A percentile compares a stretch with the other conserved stretches of the same genome.
Conservation (phyloP, 208 protist species). For the Wallacemonas collosoma region DNA sequence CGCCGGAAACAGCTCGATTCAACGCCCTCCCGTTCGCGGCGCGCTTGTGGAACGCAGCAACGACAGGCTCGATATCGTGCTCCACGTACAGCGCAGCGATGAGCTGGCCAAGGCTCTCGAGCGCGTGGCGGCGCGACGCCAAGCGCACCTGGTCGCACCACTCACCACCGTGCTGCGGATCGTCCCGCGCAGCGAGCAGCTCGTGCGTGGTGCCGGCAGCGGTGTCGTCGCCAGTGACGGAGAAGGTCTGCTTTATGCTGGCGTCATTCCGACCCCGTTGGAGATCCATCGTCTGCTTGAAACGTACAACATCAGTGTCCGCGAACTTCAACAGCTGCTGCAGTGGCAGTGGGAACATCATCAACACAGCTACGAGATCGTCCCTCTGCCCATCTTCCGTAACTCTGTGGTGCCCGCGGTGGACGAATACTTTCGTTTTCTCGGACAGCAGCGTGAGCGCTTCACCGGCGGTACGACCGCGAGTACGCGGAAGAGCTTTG, state of each 20-base stretch:
- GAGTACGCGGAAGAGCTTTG: background rate
- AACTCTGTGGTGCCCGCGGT: slow-evolving; percentile 31
- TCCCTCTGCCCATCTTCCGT: slow-evolving; percentile 49
- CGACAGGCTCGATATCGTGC: slow-evolving; percentile 21
- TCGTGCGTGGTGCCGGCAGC: slow-evolving; percentile 28
- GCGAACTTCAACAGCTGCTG: slow-evolving; percentile 65
- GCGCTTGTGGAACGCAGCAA: background rate
- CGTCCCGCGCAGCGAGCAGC: slow-evolving; percentile 28
- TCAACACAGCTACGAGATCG: slow-evolving; percentile 62
- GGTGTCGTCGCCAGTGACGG: slow-evolving; percentile 12
- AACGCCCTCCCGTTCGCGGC: background rate
- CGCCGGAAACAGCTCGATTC: background rate
- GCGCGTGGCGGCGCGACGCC: slow-evolving; percentile 9
- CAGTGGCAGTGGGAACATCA: slow-evolving; percentile 83
- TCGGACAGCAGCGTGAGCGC: slow-evolving; percentile 14
- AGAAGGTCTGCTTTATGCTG: slow-evolving; percentile 33
- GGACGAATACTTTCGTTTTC: slow-evolving; percentile 26
- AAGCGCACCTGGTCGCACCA: slow-evolving; percentile 18
- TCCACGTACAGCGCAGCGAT: slow-evolving; percentile 33
- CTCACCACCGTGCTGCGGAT: slow-evolving; percentile 34
- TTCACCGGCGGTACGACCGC: background rate
- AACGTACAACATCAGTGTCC: slow-evolving; percentile 54
- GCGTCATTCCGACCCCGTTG: slow-evolving; percentile 44
- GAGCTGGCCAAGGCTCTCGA: slow-evolving; percentile 18
- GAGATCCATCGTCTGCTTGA: slow-evolving; percentile 51